Conservation (phyloP, 805 yeast genomes). For the Monosporozyma solicola region DNA sequence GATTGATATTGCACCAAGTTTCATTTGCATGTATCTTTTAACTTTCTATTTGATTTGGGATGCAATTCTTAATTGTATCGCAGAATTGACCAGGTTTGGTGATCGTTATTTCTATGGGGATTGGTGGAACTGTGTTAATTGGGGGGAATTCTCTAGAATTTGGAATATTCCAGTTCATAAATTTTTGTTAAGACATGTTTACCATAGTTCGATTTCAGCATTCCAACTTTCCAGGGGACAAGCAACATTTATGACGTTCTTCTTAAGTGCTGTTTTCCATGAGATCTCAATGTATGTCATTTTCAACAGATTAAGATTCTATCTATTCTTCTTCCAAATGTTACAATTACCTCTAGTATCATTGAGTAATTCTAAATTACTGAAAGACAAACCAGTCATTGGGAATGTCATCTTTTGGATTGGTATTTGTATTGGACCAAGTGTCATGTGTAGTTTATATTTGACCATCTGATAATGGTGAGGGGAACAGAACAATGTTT, state of each 20-base stretch:
- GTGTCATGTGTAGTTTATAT: constrained; percentile 76
- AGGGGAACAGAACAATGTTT: not conserved
- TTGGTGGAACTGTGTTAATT: constrained; percentile 95
- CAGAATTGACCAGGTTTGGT: constrained; percentile 81
- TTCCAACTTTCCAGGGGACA: constrained; percentile 51
- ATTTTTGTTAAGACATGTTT: constrained; percentile 85
- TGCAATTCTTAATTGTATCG: constrained; percentile 79
- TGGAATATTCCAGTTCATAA: constrained; percentile 95
- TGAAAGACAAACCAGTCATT: constrained; percentile 47
- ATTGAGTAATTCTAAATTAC: constrained; percentile 48
- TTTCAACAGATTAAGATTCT: constrained; percentile 75
- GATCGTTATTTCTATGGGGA: constrained; percentile 91
- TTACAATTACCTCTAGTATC: constrained; percentile 73
- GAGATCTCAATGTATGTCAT: constrained; percentile 89
- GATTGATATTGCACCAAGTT: constrained; percentile 70
- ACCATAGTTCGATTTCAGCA: constrained; percentile 79
- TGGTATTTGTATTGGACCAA: constrained; percentile 85
- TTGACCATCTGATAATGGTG: constrained; percentile 34
- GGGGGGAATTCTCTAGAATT: constrained; percentile 87
- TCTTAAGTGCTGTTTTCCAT: constrained; percentile 75
- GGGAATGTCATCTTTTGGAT: constrained; percentile 87
- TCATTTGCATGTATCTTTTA: constrained; percentile 63
- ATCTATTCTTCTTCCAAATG: constrained; percentile 75
- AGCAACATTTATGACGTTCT: constrained; percentile 72
- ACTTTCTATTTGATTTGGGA: constrained; percentile 94